Base-by-base conservation (phyloP, 129 eudicot species). In the Logfia minima region DNA sequence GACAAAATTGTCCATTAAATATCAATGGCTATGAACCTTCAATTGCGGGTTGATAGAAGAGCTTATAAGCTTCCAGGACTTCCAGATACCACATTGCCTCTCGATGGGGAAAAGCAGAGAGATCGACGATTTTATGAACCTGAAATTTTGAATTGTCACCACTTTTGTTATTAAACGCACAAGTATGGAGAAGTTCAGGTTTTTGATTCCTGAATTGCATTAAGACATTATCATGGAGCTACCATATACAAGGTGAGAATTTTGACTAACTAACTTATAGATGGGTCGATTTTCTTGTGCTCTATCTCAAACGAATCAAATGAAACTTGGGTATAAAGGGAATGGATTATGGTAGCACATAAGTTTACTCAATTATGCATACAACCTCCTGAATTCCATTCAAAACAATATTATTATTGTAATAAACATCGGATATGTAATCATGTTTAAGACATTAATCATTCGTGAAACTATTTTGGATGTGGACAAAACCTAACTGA, bases 41-140 rank as follows among this genome's bases (percentile, higher is more conserved):
- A 67, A 75, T 68, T 1, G 32, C 8, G 24, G 83, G 86, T 56
- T 80, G 86, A 84, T 95, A 95, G 86, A 95, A 95, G 55, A 95
- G 88, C 63, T 85, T 92, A 90, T 84, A 89, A n/a, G 92, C 97
- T 84, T 95, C 99, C 43, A 92, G 72, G 56, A 95, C 96, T 85
- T 95, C 97, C 45, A 95, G 91, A 80, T 91, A 89, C 97, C 97
- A 95, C 99, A 92, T 95, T 21, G 96, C 87, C 73, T 95, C 99
- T 84, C 97, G 85, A 71, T 95, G 89, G 21, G 97, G 99, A 80
- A 73, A 87, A 29, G 84, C 77, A 4, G 99, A 91, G 75, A 95
- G 96, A 82, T 91, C 96, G 13, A 95, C 97, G 22, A 88, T 81
- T 84, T 95, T 95, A 87, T 95, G 97, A 77, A 92, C 95, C 99